Evolutionary conservation across 495 filamentous ascomycete genomes (phyloP).

Genomic region (Rostrohypoxylon terebratum): DNA sequence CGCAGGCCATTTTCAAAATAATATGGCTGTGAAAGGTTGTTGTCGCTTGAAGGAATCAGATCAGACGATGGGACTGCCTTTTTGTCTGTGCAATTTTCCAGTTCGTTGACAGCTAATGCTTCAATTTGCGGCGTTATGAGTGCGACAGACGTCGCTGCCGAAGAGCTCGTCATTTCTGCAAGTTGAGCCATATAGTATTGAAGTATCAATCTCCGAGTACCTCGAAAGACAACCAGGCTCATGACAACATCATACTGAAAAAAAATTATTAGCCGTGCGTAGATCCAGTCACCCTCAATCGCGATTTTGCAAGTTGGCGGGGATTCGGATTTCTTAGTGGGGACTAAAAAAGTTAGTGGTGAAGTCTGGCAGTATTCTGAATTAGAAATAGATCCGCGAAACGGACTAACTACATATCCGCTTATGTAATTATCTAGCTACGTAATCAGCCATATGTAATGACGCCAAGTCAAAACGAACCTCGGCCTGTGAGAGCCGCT

Average conservation of each 20-base stretch:
- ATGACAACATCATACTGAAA: background rate
- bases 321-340: background rate
- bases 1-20: constrained; percentile 82
- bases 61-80: constrained; percentile 49
- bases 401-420: background rate
- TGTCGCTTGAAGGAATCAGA: constrained; percentile 67
- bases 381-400: background rate
- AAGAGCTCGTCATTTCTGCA: constrained; percentile 25
- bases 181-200: constrained; percentile 33
- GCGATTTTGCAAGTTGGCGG: background rate
- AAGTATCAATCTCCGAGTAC: background rate
- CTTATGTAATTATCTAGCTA: too few relatives aligned
- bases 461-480: background rate
- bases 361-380: constrained; percentile 35
- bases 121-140: constrained; percentile 22
- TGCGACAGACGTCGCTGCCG: constrained; percentile 17
- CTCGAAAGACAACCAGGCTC: background rate
- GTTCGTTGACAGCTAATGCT: constrained; percentile 20
- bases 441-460: background rate
- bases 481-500: constrained; percentile 3
- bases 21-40: constrained; percentile 78
- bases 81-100: background rate
- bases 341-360: constrained; percentile 50
- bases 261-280: background rate
- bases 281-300: background rate